Percentiles rank a stretch among this genome's conserved stretches.
These are phyloP conservation scores for Paracoccidioides lutzii DNA, from an alignment of 2,329 filamentous ascomycete genomes.

Conservation along the genomic window DNA sequence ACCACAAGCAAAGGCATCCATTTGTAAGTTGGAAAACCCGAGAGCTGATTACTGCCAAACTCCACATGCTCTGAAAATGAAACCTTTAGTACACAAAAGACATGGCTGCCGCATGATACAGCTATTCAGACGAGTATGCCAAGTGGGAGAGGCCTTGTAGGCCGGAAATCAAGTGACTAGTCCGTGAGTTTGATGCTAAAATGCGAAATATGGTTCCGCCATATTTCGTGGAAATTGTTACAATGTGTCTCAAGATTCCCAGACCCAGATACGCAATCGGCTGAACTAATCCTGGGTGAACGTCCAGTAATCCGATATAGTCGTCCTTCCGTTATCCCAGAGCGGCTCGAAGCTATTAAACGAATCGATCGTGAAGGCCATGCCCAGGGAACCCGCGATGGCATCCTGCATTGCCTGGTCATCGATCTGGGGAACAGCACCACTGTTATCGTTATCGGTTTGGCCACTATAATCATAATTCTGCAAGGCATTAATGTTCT, in stretches of 20 bases:
- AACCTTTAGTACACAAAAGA: too few relatives aligned
- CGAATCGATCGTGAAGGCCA: constrained; percentile 1
- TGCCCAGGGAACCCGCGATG: background rate
- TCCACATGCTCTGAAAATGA: too few relatives aligned
- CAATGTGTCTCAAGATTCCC: background rate
- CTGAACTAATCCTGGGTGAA: background rate
- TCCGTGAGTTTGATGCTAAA: too few relatives aligned
- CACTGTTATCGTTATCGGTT: background rate
- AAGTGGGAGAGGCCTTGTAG: too few relatives aligned
- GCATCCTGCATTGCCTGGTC: background rate
- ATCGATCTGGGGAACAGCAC: background rate
- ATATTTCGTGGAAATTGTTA: background rate
- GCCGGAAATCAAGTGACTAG: too few relatives aligned
- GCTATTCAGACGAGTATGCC: too few relatives aligned
- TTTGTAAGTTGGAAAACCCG: too few relatives aligned
- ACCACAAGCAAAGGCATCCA: too few relatives aligned
- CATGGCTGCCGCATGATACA: too few relatives aligned
- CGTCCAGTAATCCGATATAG: background rate
- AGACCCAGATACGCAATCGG: background rate
- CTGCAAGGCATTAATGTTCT: background rate
- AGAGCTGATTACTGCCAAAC: too few relatives aligned
- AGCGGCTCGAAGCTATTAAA: constrained; percentile 1
- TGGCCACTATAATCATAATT: background rate
- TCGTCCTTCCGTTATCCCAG: background rate
- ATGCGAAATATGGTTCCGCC: too few relatives aligned